Evolutionary conservation across 176 grass and related monocot genomes (phyloP), one percentile per base, ranked within the genome.

Genomic region (Bothriochloa decipiens): DNA sequence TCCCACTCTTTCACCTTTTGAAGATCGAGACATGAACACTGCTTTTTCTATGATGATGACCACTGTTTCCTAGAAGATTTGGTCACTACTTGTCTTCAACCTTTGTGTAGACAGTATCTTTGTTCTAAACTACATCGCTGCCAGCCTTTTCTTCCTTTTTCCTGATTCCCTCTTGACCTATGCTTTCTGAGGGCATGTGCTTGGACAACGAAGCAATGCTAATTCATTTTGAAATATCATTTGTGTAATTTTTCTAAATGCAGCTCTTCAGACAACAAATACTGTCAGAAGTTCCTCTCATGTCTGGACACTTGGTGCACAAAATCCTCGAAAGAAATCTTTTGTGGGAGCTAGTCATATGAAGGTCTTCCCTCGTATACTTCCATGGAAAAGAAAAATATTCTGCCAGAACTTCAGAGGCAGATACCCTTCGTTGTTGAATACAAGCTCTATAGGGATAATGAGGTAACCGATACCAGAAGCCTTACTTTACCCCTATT

Each of bases 351-450:
- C 67, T 39, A 87, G 49, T 85, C 67, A 86, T 65, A 20, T 76
- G 81, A 94, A 92, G 27, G 58, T 82, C 29, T 92, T 96, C 72
- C 96, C 96, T 47, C 81, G 82, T 58, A 83, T 99, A 63, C 87
- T 99, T 90, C 96, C 96, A 73, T 99, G 96, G 96, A 99, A 99
- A 89, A 86, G 89, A 85, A 89, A 89, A 88, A 57, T 84, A 68
- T 88, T 87, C 61, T 88, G 86, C 87, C 89, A 88, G 61, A 89
- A 91, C 83, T 93, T 80, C 20, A 77, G 68, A 41, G 82, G 71
- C 50, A 91, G 76, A 65, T 82, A 81, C 68, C 78, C 81, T 22
- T 40, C 89, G 43, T 60, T 89, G 61, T 69, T 82, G 62, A 92
- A 90, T 76, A 86, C 58, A 72, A 77, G 80, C 36, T 82, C 87